These are phyloP conservation scores for Ophidiomyces ophidiicola DNA, from an alignment of 2,329 filamentous ascomycete species.

Conservation along the genomic window DNA sequence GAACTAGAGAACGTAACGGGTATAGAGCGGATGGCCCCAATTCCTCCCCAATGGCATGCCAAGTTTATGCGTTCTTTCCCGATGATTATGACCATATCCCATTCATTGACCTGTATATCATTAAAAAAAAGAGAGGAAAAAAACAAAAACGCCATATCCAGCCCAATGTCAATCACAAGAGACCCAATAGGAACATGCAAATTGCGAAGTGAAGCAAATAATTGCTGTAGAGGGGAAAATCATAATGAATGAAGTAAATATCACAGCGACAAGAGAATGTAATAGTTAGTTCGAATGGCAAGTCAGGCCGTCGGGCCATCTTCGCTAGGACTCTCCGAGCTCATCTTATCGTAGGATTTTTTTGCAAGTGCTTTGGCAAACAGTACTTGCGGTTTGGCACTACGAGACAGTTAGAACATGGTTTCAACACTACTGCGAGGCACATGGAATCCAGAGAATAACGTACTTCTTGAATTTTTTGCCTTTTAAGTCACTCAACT, in stretches of 20 bases:
- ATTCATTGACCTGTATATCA: no score
- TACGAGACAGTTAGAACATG: constrained; percentile 18
- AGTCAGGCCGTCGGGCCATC: not conserved
- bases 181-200: constrained; percentile 2
- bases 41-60: no score
- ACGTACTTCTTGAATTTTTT: constrained; percentile 39
- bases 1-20: no score
- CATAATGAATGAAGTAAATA: constrained; percentile 1
- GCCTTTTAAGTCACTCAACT: constrained; percentile 38
- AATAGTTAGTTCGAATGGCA: not conserved
- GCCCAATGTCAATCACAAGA: not conserved
- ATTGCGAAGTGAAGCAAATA: not conserved
- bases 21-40: no score
- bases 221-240: constrained; percentile 1
- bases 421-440: not conserved
- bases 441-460: not conserved
- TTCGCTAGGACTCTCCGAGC: constrained; percentile 9
- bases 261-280: no score
- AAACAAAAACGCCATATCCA: constrained; percentile 6
- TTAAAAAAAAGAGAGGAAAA: no score
- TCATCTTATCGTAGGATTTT: constrained; percentile 32
- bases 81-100: constrained; percentile 2
- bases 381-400: constrained; percentile 33
- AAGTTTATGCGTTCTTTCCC: no score
- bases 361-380: constrained; percentile 36